Evolutionary conservation across 2,329 filamentous ascomycete species (phyloP), one percentile per base, ranked within the genome.

Genomic region (Aspergillus viridinutans): DNA sequence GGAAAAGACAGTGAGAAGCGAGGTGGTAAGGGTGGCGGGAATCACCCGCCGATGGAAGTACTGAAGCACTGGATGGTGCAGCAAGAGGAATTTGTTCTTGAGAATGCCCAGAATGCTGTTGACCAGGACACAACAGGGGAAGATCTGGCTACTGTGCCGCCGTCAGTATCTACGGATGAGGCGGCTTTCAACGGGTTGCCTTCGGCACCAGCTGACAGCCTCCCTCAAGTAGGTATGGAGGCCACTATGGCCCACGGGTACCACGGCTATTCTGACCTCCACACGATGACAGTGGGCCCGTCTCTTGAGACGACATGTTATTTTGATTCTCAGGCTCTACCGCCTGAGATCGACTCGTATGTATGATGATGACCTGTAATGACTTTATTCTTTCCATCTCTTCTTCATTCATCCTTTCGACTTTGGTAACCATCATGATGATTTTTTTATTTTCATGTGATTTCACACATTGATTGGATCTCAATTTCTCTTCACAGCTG

Each of bases 1-100:
- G 80, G 81, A 49, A 84, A 83, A 67, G 80, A 82, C 56, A 82
- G 81, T 59, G 81, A 85, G 71, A 81, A 82, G 64, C 77, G 84
- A 50, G 83, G 83, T 50, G 84, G 83, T 25, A 85, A 85, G 63
- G 83, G 83, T 9, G 84, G 84, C 42, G 83, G 84, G n/a, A 83
- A 85, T 59, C 74, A 81, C 60, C 84, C 84, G 3, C 75, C 82
- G 1, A 86, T 87, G 79, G 83, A 85, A 35, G 76, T 78, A 51
- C 73, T 86, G 58, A 85, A 84, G 68, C 75, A 80, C 56, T 87
- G 83, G 83, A 83, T 87, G 74, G 74, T 78, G 59, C 81, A 86
- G 71, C 76, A 81, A 50, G 79, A 83, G 55, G 82, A 83, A 62
- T 59, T 74, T 45, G 75, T 76, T 32, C 61, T 70, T 26, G 72